Percentiles rank a stretch among this genome's conserved stretches.
These are phyloP conservation scores for Plasmodium vinckei DNA, from an alignment of 169 alveolate genomes.

Conservation along the genomic window DNA sequence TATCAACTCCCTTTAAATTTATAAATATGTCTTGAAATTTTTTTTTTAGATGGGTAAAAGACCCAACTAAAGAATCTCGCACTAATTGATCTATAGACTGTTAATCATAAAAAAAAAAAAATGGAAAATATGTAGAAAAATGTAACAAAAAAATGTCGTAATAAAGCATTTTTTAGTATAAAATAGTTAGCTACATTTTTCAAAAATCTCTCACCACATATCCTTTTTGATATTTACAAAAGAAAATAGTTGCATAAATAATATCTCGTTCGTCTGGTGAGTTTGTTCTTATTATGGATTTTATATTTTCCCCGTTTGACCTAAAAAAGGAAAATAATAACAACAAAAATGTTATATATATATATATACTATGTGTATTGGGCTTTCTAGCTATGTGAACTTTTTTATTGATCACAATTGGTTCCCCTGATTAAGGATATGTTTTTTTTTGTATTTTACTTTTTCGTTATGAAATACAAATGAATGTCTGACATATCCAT, in stretches of 20 bases:
- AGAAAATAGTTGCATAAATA: constrained; percentile 52
- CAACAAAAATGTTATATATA: not conserved
- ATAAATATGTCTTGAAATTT: constrained; percentile 37
- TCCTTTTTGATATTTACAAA: constrained; percentile 51
- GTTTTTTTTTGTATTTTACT: constrained; percentile 1
- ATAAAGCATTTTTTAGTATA: no score
- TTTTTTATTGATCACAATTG: not conserved
- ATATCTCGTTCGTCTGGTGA: constrained; percentile 32
- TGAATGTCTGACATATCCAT: constrained; percentile 53
- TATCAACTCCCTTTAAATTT: constrained; percentile 24
- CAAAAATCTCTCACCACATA: constrained; percentile 19
- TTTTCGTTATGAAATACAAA: constrained; percentile 33
- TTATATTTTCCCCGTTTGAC: constrained; percentile 14
- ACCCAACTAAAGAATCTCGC: constrained; percentile 49
- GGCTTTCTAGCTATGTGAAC: no score
- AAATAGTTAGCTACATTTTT: not conserved
- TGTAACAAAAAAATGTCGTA: no score
- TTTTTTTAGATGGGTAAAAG: constrained; percentile 25
- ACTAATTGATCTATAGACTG: constrained; percentile 44
- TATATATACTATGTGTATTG: not conserved
- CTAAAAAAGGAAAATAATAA: constrained; percentile 14
- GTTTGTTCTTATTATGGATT: constrained; percentile 55
- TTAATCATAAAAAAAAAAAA: constrained; percentile 5
- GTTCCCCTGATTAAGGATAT: not conserved
- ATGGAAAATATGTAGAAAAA: not conserved